Base-by-base conservation (phyloP, 805 yeast species). In the Candida maris region DNA sequence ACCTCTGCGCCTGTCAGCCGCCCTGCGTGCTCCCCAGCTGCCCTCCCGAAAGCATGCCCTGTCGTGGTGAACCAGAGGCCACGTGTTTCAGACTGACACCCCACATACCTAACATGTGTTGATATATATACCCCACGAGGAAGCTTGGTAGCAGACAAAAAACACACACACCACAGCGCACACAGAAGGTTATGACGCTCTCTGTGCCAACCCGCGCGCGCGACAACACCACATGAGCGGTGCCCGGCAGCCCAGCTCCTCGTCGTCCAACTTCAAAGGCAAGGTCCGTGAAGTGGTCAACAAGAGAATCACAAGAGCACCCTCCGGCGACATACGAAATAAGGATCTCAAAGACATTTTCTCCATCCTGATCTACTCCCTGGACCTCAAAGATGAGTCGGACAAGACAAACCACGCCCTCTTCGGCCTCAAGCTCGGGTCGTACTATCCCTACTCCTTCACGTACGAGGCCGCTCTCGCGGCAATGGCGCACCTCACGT, bases 331-430 rank as follows among this genome's bases (percentile, higher is more conserved):
- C 17, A 65, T 80, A 19, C 73, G 67, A 48, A 62, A 73, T 3
- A 68, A 70, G 29, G 88, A 84, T 48, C 47, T 84, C 29, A 75
- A 75, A 44, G 75, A 75, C 22, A 71, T 84, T 0, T 86, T 61
- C 52, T 69, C 85, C 1, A 59, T 78, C 20, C 44, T 73, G 46
- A 34, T 75, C 0, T 60, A 62, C 27, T 57, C 64, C 22, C 61
- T 82, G 20, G 52, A 69, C 6, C 51, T 75, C 22, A 59, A 55
- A 19, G 66, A 56, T 3, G 55, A 46, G 22, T 53, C 55, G 12
- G 55, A 34, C 9, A 39, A 33, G 23, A 36, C 38, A 23, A 19
- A 22, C 14, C 29, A 40, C 14, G 35, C 25, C 10, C n/a, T 36
- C 15, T 35, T 25, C 28, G 45, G 46, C 27, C 32, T 43, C 37